Conservation (phyloP, 371 early-diverging fungal genomes). For the Syncephalastrum monosporum region DNA sequence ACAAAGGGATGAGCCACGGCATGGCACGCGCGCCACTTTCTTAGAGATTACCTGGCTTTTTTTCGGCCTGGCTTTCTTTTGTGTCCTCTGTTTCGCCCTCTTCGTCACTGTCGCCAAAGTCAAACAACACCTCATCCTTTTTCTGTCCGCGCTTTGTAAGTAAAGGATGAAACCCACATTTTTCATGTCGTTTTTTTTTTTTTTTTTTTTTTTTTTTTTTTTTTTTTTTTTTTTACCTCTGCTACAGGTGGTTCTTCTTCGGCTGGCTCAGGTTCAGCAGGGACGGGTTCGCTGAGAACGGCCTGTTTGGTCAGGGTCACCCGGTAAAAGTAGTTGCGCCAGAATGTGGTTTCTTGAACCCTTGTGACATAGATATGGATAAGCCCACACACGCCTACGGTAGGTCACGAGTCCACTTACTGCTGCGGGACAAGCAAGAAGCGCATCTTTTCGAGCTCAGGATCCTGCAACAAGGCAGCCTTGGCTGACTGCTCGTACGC, state of each 20-base stretch:
- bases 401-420: conserved; percentile 43
- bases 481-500: conserved; percentile 58
- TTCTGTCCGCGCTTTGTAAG: background rate
- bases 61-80: conserved; percentile 1
- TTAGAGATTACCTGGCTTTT: conserved; percentile 7
- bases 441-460: conserved; percentile 54
- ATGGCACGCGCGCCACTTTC: background rate
- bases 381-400: too few species aligned
- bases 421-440: conserved; percentile 52
- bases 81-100: conserved; percentile 8
- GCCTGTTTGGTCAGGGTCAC: conserved; percentile 62
- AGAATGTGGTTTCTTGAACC: conserved; percentile 63
- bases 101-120: conserved; percentile 26
- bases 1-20: background rate
- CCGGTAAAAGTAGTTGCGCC: conserved; percentile 80
- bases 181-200: too few species aligned
- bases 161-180: too few species aligned
- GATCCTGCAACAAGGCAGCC: conserved; percentile 61
- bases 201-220: too few species aligned
- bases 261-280: conserved; percentile 15
- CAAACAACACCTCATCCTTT: conserved; percentile 31
- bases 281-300: conserved; percentile 18
- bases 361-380: conserved; percentile 33
- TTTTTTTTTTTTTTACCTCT: conserved; percentile 4
- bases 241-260: conserved; percentile 1